phyloP scores from a whole-genome alignment of 169 alveolate species.

The Cryptosporidium tyzzeri region DNA sequence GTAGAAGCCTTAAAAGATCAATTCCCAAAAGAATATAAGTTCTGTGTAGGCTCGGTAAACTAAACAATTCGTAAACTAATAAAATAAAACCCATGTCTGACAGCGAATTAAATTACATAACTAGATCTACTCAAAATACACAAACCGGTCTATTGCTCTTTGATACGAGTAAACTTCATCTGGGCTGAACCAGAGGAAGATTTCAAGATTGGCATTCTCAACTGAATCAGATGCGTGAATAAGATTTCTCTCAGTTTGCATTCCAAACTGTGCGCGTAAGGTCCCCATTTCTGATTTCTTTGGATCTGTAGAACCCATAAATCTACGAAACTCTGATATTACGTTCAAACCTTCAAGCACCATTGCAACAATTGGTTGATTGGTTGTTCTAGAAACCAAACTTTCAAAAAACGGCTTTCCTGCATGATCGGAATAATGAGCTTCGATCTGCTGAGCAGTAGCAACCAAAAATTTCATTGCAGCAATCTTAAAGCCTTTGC shows the following conservation, averaged over 20 bases:
- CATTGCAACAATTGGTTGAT: slow-evolving; percentile 66
- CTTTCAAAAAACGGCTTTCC: slow-evolving; percentile 41
- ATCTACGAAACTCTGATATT: slow-evolving; percentile 67
- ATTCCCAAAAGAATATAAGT: slow-evolving; percentile 37
- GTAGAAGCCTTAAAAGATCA: slow-evolving; percentile 35
- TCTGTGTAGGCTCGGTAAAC: slow-evolving; percentile 41
- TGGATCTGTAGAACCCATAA: slow-evolving; percentile 71
- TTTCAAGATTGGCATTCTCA: slow-evolving; percentile 56
- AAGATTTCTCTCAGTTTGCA: slow-evolving; percentile 68
- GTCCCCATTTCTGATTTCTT: slow-evolving; percentile 49
- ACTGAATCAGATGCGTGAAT: slow-evolving; percentile 72
- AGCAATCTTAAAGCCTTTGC: slow-evolving; percentile 53
- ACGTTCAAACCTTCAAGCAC: slow-evolving; percentile 53
- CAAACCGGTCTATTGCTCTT: slow-evolving; percentile 42
- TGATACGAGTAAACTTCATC: slow-evolving; percentile 29
- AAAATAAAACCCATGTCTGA: not conserved
- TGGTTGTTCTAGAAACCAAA: slow-evolving; percentile 41
- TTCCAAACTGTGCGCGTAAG: slow-evolving; percentile 52
- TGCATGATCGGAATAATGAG: slow-evolving; percentile 57
- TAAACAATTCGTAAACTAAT: not conserved
- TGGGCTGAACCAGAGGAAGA: slow-evolving; percentile 53
- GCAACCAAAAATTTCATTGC: slow-evolving; percentile 71
- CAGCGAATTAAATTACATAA: not conserved
- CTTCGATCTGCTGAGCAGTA: slow-evolving; percentile 41
- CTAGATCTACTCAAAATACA: slow-evolving; percentile 20